Evolutionary conservation across 2,329 filamentous ascomycete species (phyloP).

Genomic region (Fusarium scirpi): DNA sequence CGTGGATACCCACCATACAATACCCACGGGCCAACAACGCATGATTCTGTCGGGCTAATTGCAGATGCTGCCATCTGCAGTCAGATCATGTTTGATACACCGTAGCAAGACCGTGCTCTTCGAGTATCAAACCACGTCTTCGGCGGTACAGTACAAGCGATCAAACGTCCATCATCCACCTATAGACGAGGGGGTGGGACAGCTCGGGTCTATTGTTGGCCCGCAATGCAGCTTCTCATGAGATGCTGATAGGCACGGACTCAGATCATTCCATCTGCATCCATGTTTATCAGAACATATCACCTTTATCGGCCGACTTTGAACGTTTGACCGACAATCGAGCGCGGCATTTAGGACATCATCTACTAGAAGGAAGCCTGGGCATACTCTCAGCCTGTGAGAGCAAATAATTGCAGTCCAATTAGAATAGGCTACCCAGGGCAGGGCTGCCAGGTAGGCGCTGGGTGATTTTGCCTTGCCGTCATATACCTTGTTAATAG

Average conservation of each 20-base stretch:
- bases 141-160: conserved; percentile 12
- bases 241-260: conserved; percentile 41
- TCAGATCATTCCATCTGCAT: conserved; percentile 36
- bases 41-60: conserved; percentile 31
- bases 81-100: conserved; percentile 36
- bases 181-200: conserved; percentile 21
- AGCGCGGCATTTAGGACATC: conserved; percentile 9
- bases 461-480: conserved; percentile 7
- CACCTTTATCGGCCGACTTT: conserved; percentile 34
- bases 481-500: conserved; percentile 4
- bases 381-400: conserved; percentile 24
- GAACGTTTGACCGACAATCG: conserved; percentile 37
- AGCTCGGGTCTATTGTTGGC: conserved; percentile 30
- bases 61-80: conserved; percentile 15
- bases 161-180: conserved; percentile 17
- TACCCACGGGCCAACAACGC: conserved; percentile 24
- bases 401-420: not conserved
- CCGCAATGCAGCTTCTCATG: conserved; percentile 29
- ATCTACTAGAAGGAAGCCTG: conserved; percentile 13
- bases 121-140: conserved; percentile 32
- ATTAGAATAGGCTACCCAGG: conserved; percentile 5
- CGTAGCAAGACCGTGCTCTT: conserved; percentile 22
- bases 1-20: conserved; percentile 39
- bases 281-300: conserved; percentile 39
- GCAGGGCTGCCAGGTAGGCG: not conserved